Evolutionary conservation across 306 rosid genomes (phyloP).

Genomic region (Quercus agrifolia): DNA sequence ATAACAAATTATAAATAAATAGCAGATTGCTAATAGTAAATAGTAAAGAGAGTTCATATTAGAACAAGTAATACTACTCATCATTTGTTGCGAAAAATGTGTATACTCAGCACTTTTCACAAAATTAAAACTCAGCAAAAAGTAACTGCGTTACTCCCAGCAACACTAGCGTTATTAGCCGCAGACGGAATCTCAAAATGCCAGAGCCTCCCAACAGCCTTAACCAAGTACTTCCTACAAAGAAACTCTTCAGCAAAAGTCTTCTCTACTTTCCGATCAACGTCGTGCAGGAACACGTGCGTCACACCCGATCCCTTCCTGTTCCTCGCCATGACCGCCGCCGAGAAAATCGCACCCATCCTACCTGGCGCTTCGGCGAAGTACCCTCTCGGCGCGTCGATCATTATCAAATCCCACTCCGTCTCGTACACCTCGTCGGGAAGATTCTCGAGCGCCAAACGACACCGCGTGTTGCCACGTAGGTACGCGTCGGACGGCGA

Average conservation of each 20-base stretch:
- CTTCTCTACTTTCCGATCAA: slow-evolving; percentile 84
- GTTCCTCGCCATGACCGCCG: slow-evolving; percentile 83
- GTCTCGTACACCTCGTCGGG: slow-evolving; percentile 66
- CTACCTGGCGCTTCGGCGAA: slow-evolving; percentile 84
- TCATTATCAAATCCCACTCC: slow-evolving; percentile 93
- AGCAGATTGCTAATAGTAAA: fast-evolving
- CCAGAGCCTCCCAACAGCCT: slow-evolving; percentile 74
- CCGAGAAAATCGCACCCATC: slow-evolving; percentile 86
- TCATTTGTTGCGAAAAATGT: too few species aligned
- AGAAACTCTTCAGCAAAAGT: slow-evolving; percentile 72
- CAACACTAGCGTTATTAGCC: slow-evolving; percentile 19
- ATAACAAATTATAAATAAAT: too few species aligned
- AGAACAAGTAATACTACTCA: background rate
- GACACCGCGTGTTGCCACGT: slow-evolving; percentile 51
- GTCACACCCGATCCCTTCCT: slow-evolving; percentile 69
- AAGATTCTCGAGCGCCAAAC: slow-evolving; percentile 63
- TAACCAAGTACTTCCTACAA: slow-evolving; percentile 52
- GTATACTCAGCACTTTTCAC: too few species aligned
- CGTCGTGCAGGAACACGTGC: slow-evolving; percentile 85
- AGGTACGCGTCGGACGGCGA: slow-evolving; percentile 40
- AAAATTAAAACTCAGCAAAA: slow-evolving; percentile 34
- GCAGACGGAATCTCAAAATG: slow-evolving; percentile 67
- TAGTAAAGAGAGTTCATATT: too few species aligned
- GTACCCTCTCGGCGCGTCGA: slow-evolving; percentile 85
- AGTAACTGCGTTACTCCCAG: background rate